These are phyloP conservation scores for Periconia digitata DNA, from an alignment of 2,329 filamentous ascomycete species.

Conservation along the genomic window DNA sequence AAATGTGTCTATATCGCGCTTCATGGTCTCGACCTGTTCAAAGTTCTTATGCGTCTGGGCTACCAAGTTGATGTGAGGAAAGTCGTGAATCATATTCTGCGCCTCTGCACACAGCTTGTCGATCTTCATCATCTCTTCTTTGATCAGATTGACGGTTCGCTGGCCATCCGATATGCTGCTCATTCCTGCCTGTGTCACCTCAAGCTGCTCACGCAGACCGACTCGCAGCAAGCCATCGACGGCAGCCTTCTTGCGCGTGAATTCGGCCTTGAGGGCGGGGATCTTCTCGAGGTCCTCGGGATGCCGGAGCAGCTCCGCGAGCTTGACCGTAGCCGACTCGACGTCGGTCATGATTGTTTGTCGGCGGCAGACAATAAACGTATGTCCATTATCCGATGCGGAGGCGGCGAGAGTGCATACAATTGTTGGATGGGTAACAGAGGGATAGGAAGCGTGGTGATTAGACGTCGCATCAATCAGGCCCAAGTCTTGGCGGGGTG, in stretches of 20 bases:
- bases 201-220: constrained; percentile 87
- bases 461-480: not conserved
- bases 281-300: constrained; percentile 98
- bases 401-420: constrained; percentile 7
- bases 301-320: constrained; percentile 90
- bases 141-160: constrained; percentile 87
- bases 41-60: constrained; percentile 97
- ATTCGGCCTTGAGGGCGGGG: constrained; percentile 82
- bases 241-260: constrained; percentile 88
- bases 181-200: constrained; percentile 93
- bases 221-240: constrained; percentile 88
- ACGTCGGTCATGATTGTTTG: constrained; percentile 61
- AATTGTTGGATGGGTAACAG: too few species aligned
- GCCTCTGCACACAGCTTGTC: constrained; percentile 96
- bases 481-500: constrained; percentile 7
- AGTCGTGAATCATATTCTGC: constrained; percentile 96
- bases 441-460: not conserved
- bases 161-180: constrained; percentile 84
- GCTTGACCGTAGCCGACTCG: constrained; percentile 66
- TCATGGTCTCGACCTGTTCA: constrained; percentile 90
- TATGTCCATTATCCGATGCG: constrained; percentile 17
- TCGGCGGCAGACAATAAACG: constrained; percentile 9
- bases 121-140: constrained; percentile 98
- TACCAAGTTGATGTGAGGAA: constrained; percentile 86
- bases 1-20: constrained; percentile 84